Percentiles rank a stretch among this genome's conserved stretches.
Conservation (phyloP, 176 grass and related monocot genomes). For the Lolium perenne region DNA sequence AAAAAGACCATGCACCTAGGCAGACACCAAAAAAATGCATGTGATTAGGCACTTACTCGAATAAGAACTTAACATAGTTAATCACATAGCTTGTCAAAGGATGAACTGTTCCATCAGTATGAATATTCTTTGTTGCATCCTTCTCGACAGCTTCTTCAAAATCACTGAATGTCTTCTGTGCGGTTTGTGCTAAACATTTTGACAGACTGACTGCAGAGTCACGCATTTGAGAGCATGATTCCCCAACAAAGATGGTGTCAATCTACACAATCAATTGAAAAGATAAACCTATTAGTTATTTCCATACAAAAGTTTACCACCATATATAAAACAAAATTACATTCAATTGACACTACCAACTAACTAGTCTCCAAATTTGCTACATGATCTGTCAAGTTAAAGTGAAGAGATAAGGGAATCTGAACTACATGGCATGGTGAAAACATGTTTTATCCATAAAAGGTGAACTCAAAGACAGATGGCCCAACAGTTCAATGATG, state of each 20-base stretch:
- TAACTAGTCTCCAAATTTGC: background rate
- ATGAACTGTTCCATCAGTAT: conserved; percentile 94
- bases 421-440: background rate
- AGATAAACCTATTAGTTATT: conserved; percentile 17
- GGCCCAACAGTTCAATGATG: background rate
- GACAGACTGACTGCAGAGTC: conserved; percentile 71
- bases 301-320: background rate
- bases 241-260: conserved; percentile 85
- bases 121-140: conserved; percentile 89
- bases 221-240: conserved; percentile 70
- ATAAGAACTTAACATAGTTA: conserved; percentile 95
- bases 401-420: background rate
- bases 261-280: conserved; percentile 59
- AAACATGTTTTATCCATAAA: conserved; percentile 5
- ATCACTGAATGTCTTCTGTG: conserved; percentile 89
- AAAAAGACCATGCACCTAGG: background rate
- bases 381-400: conserved; percentile 1
- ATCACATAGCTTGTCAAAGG: conserved; percentile 97
- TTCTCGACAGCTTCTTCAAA: conserved; percentile 97
- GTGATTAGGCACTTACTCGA: conserved; percentile 73
- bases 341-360: background rate
- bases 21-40: background rate
- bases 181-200: conserved; percentile 86
- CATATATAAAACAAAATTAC: conserved; percentile 16
- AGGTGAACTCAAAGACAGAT: background rate